phyloP scores from a whole-genome alignment of 352 stramenopile species.

The Phytophthora pluvialis region DNA sequence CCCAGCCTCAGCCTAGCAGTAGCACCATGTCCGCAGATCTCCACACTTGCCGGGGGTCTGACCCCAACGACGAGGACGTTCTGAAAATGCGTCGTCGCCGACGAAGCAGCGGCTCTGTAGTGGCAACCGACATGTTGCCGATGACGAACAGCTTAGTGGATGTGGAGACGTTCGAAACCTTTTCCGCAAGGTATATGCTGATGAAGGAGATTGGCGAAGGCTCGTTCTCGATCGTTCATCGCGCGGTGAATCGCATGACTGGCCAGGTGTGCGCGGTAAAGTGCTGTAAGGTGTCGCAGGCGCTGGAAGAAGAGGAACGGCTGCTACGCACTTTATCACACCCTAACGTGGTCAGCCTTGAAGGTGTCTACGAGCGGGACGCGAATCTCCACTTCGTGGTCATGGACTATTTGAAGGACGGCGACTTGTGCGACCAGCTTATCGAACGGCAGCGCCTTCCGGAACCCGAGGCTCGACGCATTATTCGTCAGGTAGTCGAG shows the following conservation, averaged over 20 bases:
- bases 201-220: constrained; percentile 87
- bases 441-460: constrained; percentile 68
- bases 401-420: constrained; percentile 83
- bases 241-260: constrained; percentile 71
- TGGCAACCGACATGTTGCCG: not conserved
- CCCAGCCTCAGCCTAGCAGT: not conserved
- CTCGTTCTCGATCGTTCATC: constrained; percentile 85
- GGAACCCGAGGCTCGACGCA: constrained; percentile 57
- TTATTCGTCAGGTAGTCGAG: constrained; percentile 68
- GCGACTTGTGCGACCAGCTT: constrained; percentile 77
- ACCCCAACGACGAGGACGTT: constrained; percentile 3
- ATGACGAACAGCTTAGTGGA: constrained; percentile 12
- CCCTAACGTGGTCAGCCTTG: constrained; percentile 69
- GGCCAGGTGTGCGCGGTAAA: constrained; percentile 74
- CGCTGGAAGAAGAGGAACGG: constrained; percentile 73
- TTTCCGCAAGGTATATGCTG: constrained; percentile 68
- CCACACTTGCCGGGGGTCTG: not conserved
- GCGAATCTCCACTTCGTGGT: constrained; percentile 80
- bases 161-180: constrained; percentile 37
- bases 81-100: constrained; percentile 11
- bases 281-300: constrained; percentile 71
- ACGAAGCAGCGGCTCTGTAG: constrained; percentile 4
- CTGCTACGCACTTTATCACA: constrained; percentile 69
- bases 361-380: constrained; percentile 75
- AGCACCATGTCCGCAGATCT: not conserved